Evolutionary conservation across 2,329 filamentous ascomycete genomes (phyloP).

Genomic region (Mycosphaerella arachidis): DNA sequence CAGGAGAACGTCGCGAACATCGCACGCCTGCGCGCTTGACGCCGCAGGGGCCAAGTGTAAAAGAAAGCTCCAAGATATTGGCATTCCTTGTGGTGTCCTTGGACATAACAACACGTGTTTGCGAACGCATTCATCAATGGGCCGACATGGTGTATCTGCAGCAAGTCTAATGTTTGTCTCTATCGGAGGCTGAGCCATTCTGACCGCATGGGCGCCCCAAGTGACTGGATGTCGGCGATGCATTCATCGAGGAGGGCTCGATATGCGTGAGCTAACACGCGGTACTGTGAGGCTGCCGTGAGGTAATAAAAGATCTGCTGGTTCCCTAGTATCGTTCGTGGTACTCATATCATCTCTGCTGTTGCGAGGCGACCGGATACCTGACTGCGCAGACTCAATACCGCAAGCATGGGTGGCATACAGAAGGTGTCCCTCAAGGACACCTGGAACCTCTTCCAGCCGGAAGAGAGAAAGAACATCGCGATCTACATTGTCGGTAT

Average conservation of each 20-base stretch:
- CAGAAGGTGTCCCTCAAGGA: background rate
- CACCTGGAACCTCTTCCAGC: conserved; percentile 7
- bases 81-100: background rate
- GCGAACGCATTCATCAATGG: background rate
- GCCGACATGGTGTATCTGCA: background rate
- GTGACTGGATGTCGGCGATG: background rate
- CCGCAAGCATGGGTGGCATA: background rate
- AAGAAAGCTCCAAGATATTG: background rate
- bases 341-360: background rate
- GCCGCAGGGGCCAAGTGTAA: background rate
- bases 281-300: background rate
- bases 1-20: background rate
- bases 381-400: background rate
- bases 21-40: background rate
- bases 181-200: background rate
- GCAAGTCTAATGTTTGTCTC: background rate
- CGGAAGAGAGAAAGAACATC: conserved; percentile 7
- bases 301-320: background rate
- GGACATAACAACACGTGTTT: background rate
- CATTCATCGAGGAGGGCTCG: background rate
- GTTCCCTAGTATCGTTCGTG: background rate
- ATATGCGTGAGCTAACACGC: background rate
- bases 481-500: conserved; percentile 7
- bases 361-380: background rate
- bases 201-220: background rate